Base-by-base conservation (phyloP, 805 yeast species). In the Saturnispora saitoi region DNA sequence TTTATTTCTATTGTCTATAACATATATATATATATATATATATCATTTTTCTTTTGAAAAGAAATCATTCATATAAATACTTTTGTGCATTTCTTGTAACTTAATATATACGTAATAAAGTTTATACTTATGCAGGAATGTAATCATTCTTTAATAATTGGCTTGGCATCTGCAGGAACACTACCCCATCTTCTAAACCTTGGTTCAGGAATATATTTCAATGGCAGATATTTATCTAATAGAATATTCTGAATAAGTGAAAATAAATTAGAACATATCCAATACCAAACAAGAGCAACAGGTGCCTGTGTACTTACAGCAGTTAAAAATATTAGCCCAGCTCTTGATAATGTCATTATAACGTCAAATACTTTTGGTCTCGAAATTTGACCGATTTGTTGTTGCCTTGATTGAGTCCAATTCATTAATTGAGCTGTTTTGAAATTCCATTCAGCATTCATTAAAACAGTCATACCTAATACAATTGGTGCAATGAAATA, bases 231-330 rank as follows among this genome's bases (percentile, higher is more conserved):
- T 56, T 70, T 67, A 59, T 90, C 93, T 58, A 91, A 66, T 15
- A 84, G 51, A 12, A 83, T 62, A 61, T 90, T 91, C 58, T 91
- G 97, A 0, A 77, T 52, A 51, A 86, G 66, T 2, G 97, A 89
- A 60, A 73, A 90, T 4, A 74, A 56, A 60, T 88, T 90, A 0
- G 96, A 88, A 42, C 91, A 80, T 29, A 87, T 73, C 99, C 98
- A 91, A 66, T 90, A 91, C n/a, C 88, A 61, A 0, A 83, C 78
- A 32, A 90, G 67, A 0, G 95, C 87, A 28, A 82, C 70, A 0
- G 98, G 95, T 0, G 95, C 95, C 58, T 89, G 93, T 37, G 89
- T 77, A 0, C 95, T 73, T 17, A 89, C 70, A 4, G 88, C 89
- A 83, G 88, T 87, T 65, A 91, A 70, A 54, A 86, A 79, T 1